These are phyloP conservation scores for Halocafeteria seosinensis DNA, from an alignment of 108 stramenopile genomes.

Conservation along the genomic window DNA sequence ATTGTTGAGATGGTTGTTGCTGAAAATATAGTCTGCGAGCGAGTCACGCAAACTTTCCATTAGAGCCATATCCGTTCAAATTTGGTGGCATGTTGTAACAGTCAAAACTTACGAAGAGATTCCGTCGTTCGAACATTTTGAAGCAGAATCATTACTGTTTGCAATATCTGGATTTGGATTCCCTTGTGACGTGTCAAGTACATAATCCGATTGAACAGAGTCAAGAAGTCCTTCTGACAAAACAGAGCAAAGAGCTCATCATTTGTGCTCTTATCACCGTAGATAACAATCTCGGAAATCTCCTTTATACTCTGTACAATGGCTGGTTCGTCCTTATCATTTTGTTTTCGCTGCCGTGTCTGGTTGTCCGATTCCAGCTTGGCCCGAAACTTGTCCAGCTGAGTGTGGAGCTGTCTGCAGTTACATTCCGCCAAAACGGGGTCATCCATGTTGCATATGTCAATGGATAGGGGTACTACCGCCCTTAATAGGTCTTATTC, in stretches of 20 bases:
- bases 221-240: slow-evolving; percentile 20
- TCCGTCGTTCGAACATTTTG: slow-evolving; percentile 7
- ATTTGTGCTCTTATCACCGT: slow-evolving; percentile 16
- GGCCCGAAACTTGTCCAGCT: background rate
- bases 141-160: slow-evolving; percentile 23
- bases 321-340: background rate
- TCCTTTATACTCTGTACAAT: background rate
- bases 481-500: too few species aligned
- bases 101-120: slow-evolving; percentile 3
- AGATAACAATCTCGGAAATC: slow-evolving; percentile 22
- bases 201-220: slow-evolving; percentile 6
- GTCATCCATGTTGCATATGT: too few species aligned
- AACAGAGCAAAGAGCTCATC: slow-evolving; percentile 25
- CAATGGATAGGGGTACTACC: background rate
- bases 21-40: slow-evolving; percentile 5
- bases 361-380: background rate
- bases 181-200: background rate
- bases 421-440: too few species aligned
- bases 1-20: slow-evolving; percentile 27
- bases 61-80: background rate
- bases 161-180: slow-evolving; percentile 23
- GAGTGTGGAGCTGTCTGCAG: background rate
- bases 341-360: too few species aligned
- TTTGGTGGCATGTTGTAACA: background rate
- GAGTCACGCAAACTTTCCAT: background rate